phyloP scores from a whole-genome alignment of 192 early-diverging fungal genomes.

The Diversispora epigaea region DNA sequence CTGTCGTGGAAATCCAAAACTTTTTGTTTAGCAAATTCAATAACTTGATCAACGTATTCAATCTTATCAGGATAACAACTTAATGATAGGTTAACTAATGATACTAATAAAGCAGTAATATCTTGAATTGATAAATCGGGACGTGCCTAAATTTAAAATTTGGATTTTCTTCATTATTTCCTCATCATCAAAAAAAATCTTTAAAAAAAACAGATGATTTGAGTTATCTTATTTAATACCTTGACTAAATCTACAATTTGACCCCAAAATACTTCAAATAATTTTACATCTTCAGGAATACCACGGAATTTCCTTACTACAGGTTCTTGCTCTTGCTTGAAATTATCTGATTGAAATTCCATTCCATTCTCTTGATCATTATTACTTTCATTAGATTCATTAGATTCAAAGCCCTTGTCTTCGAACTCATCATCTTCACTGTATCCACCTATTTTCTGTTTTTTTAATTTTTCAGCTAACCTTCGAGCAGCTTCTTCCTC shows the following conservation, averaged over 20 bases:
- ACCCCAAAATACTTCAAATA: slow-evolving; percentile 97
- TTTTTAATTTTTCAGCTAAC: slow-evolving; percentile 36
- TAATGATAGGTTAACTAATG: slow-evolving; percentile 86
- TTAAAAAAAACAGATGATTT: too few relatives aligned
- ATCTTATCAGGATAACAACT: slow-evolving; percentile 89
- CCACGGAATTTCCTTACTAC: slow-evolving; percentile 61
- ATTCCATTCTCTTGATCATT: slow-evolving; percentile 34
- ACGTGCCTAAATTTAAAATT: slow-evolving; percentile 57
- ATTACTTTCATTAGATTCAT: slow-evolving; percentile 49
- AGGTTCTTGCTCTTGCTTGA: slow-evolving; percentile 33
- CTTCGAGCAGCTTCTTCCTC: slow-evolving; percentile 47
- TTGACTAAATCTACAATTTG: slow-evolving; percentile 92
- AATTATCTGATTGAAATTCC: slow-evolving; percentile 19
- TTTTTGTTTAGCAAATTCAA: slow-evolving; percentile 85
- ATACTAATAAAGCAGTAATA: slow-evolving; percentile 84
- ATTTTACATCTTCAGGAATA: slow-evolving; percentile 80
- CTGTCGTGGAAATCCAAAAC: slow-evolving; percentile 57
- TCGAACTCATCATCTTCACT: slow-evolving; percentile 36
- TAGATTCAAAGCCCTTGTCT: slow-evolving; percentile 28
- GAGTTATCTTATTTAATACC: slow-evolving; percentile 39
- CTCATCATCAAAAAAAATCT: neutral
- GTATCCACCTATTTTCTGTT: slow-evolving; percentile 27
- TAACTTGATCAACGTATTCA: slow-evolving; percentile 86
- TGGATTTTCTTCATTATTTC: too few relatives aligned
- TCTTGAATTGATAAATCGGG: slow-evolving; percentile 93